Percentiles rank a stretch among this genome's conserved stretches.
Evolutionary conservation across 495 filamentous ascomycete genomes (phyloP).

Genomic region (Penicillium silybi): DNA sequence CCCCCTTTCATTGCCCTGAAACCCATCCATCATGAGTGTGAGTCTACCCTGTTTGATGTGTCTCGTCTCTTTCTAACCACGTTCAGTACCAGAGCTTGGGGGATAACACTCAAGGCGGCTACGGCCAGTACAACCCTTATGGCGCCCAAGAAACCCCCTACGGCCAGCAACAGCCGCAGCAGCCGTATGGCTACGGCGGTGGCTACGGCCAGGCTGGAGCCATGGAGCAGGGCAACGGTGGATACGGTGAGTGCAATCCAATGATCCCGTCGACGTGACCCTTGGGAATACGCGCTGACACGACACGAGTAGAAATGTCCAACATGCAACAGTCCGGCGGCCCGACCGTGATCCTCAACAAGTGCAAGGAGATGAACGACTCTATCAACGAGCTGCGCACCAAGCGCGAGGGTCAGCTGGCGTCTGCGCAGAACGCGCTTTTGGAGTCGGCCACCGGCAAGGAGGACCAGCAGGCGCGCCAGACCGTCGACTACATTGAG

Average conservation of each 20-base stretch:
- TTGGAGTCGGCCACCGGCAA: constrained; percentile 43
- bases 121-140: constrained; percentile 64
- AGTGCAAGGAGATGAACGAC: constrained; percentile 72
- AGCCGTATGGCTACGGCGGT: constrained; percentile 42
- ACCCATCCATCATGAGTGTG: constrained; percentile 33
- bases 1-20: not conserved
- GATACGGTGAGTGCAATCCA: constrained; percentile 34
- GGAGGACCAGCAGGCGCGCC: constrained; percentile 40
- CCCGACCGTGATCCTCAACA: constrained; percentile 74
- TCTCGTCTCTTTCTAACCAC: constrained; percentile 1
- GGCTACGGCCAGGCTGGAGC: constrained; percentile 42
- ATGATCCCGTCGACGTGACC: not conserved
- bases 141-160: constrained; percentile 46
- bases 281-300: constrained; percentile 4
- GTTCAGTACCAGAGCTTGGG: constrained; percentile 33
- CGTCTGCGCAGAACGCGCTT: constrained; percentile 37
- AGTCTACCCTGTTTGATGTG: constrained; percentile 8
- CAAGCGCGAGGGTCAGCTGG: constrained; percentile 39
- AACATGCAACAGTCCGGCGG: constrained; percentile 54
- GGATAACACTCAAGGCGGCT: constrained; percentile 39
- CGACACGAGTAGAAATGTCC: constrained; percentile 56
- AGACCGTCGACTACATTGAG: constrained; percentile 62
- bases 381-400: constrained; percentile 52
- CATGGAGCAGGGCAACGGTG: constrained; percentile 35
- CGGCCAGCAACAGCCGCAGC: constrained; percentile 24